Conservation (phyloP, 2,329 filamentous ascomycete species). For the Hypoxylon sp. region DNA sequence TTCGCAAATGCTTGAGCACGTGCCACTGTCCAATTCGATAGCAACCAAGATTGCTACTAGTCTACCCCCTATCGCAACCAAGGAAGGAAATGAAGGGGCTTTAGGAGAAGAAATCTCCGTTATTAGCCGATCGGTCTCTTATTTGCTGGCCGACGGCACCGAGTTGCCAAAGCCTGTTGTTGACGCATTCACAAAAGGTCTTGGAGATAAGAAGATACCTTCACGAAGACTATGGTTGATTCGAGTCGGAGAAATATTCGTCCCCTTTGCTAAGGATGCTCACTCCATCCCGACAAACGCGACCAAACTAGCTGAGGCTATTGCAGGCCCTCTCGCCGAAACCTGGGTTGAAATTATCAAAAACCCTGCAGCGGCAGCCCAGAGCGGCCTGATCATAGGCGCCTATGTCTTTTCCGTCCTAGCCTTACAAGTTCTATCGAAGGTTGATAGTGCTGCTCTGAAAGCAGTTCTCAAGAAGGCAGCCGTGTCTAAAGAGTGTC, state of each 20-base stretch:
- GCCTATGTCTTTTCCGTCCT: conserved; percentile 82
- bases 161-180: conserved; percentile 76
- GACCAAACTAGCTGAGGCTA: conserved; percentile 66
- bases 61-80: conserved; percentile 78
- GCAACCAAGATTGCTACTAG: conserved; percentile 77
- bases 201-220: conserved; percentile 85
- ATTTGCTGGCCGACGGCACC: conserved; percentile 72
- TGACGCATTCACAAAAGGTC: conserved; percentile 84
- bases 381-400: conserved; percentile 85
- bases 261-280: conserved; percentile 64
- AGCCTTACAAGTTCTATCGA: conserved; percentile 68
- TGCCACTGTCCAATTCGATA: conserved; percentile 72
- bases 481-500: conserved; percentile 74
- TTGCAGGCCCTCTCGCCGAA: conserved; percentile 72
- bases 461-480: conserved; percentile 70
- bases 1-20: conserved; percentile 80
- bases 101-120: conserved; percentile 81
- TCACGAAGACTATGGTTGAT: conserved; percentile 86
- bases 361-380: conserved; percentile 84
- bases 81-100: conserved; percentile 91
- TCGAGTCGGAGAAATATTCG: conserved; percentile 79
- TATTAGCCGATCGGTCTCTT: conserved; percentile 75
- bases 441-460: conserved; percentile 67
- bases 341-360: conserved; percentile 83
- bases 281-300: conserved; percentile 64